Evolutionary conservation across 164 flowering plant species (phyloP), one percentile per base, ranked within the genome.

Genomic region (Piper betle): DNA sequence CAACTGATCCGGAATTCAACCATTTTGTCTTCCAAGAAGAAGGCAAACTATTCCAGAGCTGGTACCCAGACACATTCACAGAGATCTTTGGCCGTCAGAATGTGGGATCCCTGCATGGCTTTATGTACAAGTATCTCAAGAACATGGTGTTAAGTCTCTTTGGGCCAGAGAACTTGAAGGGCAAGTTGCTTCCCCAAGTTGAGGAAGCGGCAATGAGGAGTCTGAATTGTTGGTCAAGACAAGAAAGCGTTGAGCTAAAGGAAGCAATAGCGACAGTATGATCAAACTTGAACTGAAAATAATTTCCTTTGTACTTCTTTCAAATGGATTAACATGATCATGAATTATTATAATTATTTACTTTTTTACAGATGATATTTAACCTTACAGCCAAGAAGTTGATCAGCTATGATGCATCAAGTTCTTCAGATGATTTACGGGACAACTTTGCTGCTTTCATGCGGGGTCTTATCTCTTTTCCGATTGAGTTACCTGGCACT

Each of bases 401-500:
- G 38, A 66, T 77, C 61, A 71, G 75, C 60, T 77, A 71, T 55
- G 73, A 73, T 46, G 73, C 71, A 56, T 10, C 69, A 52, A 72
- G 68, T 58, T 64, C 72, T 40, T 64, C 67, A 6, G 66, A 72
- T 57, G 71, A 74, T 40, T 63, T 75, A 16, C 68, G 71, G 64
- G 66, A 61, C 61, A 74, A 71, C 58, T 78, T 69, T 12, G 67
- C 59, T 20, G 81, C 72, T 54, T 78, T 78, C 59, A 64, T 70
- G 16, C 67, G 63, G 37, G 81, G 78, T 12, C 66, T 78, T 6
- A 74, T 79, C 57, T 76, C 82, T 4, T 76, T 74, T 52, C 82
- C 82, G 16, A 37, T 76, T 4, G 60, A 76, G 59, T 64, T 79
- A 39, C 82, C 80, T 46, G 82, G 82, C 5, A 79, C 82, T 19